Base-by-base conservation (phyloP, 495 filamentous ascomycete genomes). In the Acidomyces sp. region DNA sequence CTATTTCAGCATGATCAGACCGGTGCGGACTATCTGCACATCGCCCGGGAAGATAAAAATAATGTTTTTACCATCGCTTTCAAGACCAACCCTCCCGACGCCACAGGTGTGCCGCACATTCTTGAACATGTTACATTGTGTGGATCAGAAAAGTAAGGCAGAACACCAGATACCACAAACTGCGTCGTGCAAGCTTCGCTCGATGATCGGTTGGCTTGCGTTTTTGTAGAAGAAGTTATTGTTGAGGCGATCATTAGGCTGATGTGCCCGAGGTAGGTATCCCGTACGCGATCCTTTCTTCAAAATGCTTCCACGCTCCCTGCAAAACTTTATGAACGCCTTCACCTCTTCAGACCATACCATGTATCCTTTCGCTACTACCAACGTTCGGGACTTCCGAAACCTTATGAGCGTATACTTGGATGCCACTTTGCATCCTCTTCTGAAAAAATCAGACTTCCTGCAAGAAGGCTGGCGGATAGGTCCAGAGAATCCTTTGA, bases 41-140 rank as follows among this genome's bases (percentile, higher is more conserved):
- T 97, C 46, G 90, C 82, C 0, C 70, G 86, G 40, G 84, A 96
- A 32, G 90, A 97, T 57, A 79, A 80, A 66, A 97, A 97, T 62
- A 97, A 96, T 82, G 92, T 95, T 46, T 97, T 97, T 67, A 93
- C 86, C 6, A 85, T 95, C 51, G 88, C 85, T 4, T 97, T 96
- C 73, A 94, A 94, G 72, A 97, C 90, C 3, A 97, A 96, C 55
- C 90, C 90, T 10, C 84, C 88, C 13, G 86, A 97, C 62, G 84
- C 85, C 44, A 96, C 90, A 0, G 90, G 90, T 30, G 81, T 96
- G 27, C 92, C 90, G 6, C 90, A 97, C 64, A 96, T 97, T 51
- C 68, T 97, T 46, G 90, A 97, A 61, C 90, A 97, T 62, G 93
- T 85, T 2, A 95, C 90, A 2, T 65, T 97, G 25, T 97, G 90